Percentiles rank a stretch among this genome's conserved stretches.
These are phyloP conservation scores for Scleromitrula shiraiana DNA, from an alignment of 2,329 filamentous ascomycete species.

Conservation along the genomic window DNA sequence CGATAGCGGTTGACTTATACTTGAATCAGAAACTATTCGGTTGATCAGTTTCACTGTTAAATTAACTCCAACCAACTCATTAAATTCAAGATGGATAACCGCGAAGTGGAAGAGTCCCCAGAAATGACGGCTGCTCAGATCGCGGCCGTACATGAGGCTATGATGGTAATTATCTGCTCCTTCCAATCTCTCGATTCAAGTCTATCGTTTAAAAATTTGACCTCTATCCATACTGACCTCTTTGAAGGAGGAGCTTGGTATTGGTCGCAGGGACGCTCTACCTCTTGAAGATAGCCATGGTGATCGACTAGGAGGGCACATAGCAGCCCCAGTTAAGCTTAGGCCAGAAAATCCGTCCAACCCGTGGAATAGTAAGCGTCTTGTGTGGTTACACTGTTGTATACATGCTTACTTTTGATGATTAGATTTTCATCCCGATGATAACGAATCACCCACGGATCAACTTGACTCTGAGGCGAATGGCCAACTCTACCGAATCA, in stretches of 20 bases:
- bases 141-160: slow-evolving; percentile 17
- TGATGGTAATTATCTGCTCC: slow-evolving; percentile 20
- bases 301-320: neutral
- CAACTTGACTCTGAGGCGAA: slow-evolving; percentile 22
- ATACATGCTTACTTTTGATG: slow-evolving; percentile 6
- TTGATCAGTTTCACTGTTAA: neutral
- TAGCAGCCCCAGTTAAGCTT: neutral
- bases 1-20: too few relatives aligned
- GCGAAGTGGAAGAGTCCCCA: neutral
- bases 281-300: slow-evolving; percentile 18
- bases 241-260: slow-evolving; percentile 26
- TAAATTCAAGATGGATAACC: slow-evolving; percentile 5
- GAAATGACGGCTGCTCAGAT: neutral
- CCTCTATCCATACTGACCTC: too few relatives aligned
- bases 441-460: slow-evolving; percentile 15
- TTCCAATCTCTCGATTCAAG: neutral
- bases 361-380: slow-evolving; percentile 21
- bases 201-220: neutral
- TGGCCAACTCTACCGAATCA: slow-evolving; percentile 24
- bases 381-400: neutral
- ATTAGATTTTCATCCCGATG: slow-evolving; percentile 14
- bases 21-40: neutral
- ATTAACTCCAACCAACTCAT: neutral
- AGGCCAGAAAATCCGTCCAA: slow-evolving; percentile 5
- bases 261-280: slow-evolving; percentile 21